phyloP scores from a whole-genome alignment of 345 rosid genomes.

The Erysimum cheiranthoides region DNA sequence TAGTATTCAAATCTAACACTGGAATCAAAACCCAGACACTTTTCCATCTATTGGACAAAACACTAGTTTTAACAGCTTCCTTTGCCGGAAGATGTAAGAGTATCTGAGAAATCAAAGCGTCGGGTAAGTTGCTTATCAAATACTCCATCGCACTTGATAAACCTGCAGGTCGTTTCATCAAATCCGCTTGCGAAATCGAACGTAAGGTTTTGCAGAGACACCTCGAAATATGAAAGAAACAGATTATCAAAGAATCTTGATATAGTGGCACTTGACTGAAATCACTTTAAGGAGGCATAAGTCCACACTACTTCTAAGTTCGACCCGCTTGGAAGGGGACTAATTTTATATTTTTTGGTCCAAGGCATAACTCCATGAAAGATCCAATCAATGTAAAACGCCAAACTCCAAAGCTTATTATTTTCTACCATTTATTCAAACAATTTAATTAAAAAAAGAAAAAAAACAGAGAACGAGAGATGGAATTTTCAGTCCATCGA shows the following conservation, averaged over 20 bases:
- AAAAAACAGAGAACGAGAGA: not conserved
- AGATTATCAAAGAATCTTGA: too few species aligned
- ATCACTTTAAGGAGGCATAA: too few species aligned
- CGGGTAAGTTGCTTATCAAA: not conserved
- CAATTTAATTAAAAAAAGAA: not conserved
- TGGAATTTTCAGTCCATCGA: conserved; percentile 17
- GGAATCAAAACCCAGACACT: not conserved
- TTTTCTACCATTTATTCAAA: conserved; percentile 37
- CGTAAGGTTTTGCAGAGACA: too few species aligned
- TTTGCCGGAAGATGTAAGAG: not conserved
- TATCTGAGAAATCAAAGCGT: not conserved
- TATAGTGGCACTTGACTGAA: too few species aligned
- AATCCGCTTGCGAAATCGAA: too few species aligned
- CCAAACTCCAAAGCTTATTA: conserved; percentile 8
- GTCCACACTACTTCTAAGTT: too few species aligned
- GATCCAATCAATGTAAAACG: not conserved
- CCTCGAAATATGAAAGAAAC: too few species aligned
- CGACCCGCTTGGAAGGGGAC: too few species aligned
- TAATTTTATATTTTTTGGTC: too few species aligned
- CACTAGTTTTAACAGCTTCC: not conserved
- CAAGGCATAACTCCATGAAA: conserved; percentile 3
- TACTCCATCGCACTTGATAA: not conserved
- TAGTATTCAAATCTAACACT: not conserved
- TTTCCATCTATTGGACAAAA: not conserved
- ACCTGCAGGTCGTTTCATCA: not conserved